These are phyloP conservation scores for Termitomyces sp. DNA, from an alignment of 768 basidiomycete genomes.

Conservation along the genomic window DNA sequence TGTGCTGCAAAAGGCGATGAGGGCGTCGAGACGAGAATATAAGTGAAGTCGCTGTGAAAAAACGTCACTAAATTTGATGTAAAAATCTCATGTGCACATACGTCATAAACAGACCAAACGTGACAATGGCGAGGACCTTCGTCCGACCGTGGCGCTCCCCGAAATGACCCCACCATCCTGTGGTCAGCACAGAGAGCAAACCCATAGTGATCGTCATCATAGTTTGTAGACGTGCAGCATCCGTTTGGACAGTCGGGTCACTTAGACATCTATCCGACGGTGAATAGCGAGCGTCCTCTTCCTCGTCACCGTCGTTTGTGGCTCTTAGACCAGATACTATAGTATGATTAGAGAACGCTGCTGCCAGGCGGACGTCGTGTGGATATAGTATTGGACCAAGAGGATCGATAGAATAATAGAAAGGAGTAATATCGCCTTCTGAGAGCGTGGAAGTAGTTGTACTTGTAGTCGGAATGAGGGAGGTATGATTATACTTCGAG, in stretches of 20 bases:
- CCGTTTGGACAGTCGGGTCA: conserved; percentile 61
- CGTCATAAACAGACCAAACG: conserved; percentile 51
- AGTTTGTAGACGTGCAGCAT: conserved; percentile 67
- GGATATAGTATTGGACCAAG: conserved; percentile 25
- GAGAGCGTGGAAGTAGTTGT: conserved; percentile 4
- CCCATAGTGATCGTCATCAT: conserved; percentile 79
- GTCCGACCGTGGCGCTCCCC: conserved; percentile 79
- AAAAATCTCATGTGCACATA: conserved; percentile 17
- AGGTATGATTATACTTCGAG: conserved; percentile 34
- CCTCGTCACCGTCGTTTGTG: conserved; percentile 19
- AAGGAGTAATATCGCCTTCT: conserved; percentile 10
- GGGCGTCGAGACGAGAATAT: conserved; percentile 76
- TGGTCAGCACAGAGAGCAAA: conserved; percentile 74
- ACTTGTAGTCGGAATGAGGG: conserved; percentile 4
- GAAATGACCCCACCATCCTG: conserved; percentile 86
- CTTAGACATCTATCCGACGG: conserved; percentile 32
- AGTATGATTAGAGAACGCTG: conserved; percentile 2
- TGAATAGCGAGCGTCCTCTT: conserved; percentile 28
- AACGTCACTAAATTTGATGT: not conserved
- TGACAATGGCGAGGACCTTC: conserved; percentile 65
- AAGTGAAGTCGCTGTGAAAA: conserved; percentile 65
- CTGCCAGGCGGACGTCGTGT: conserved; percentile 7
- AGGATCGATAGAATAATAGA: conserved; percentile 27
- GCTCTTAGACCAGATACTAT: not conserved
- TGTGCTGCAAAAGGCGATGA: conserved; percentile 55